Evolutionary conservation across 164 flowering plant genomes (phyloP).

Genomic region (Pachysandra terminalis): DNA sequence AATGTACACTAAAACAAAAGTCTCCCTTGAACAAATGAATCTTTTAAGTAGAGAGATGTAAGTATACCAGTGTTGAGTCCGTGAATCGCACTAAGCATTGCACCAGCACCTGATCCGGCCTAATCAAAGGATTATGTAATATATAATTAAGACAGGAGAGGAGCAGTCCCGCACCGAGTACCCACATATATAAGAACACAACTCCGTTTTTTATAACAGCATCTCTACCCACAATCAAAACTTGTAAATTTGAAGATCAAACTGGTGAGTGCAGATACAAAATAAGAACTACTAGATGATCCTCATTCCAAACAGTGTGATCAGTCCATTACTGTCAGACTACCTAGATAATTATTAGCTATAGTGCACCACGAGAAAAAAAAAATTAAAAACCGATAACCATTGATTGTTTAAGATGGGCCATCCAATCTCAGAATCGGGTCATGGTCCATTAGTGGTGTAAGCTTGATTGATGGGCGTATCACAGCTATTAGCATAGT

Average conservation of each 20-base stretch:
- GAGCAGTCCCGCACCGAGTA: not conserved
- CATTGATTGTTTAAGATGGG: not conserved
- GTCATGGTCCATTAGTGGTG: not conserved
- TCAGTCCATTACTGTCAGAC: not conserved
- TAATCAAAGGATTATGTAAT: constrained; percentile 14
- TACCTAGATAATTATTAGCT: not conserved
- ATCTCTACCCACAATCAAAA: not conserved
- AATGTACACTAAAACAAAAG: not conserved
- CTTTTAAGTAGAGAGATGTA: not conserved
- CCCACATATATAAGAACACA: not conserved
- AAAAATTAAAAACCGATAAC: not conserved
- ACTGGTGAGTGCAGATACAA: not conserved
- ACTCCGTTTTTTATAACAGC: not conserved
- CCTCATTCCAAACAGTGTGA: not conserved
- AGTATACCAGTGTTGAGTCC: constrained; percentile 69
- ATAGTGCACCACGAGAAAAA: not conserved
- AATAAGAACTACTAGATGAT: not conserved
- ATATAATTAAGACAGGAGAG: not conserved
- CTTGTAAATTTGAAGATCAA: not conserved
- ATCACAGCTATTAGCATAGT: too few species aligned
- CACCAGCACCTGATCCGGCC: constrained; percentile 85
- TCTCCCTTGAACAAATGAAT: not conserved
- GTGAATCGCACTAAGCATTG: constrained; percentile 76
- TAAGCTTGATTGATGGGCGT: not conserved
- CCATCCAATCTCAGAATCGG: not conserved